These are phyloP conservation scores for Paramecium biaurelia DNA, from an alignment of 73 alveolate genomes.

Conservation along the genomic window DNA sequence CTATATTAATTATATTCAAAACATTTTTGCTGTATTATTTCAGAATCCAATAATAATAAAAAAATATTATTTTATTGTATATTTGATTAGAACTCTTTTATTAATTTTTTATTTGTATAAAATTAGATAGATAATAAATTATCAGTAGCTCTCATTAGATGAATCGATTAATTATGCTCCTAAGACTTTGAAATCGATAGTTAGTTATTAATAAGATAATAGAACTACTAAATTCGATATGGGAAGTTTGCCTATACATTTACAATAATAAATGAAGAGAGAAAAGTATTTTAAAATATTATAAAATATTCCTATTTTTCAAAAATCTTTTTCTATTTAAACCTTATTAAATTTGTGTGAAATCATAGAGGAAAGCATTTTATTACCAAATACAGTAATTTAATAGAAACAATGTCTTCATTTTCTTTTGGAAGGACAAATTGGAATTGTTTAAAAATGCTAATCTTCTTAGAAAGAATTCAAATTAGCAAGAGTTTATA, in stretches of 20 bases:
- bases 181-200: background rate
- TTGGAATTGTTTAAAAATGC: background rate
- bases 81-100: background rate
- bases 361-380: background rate
- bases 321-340: background rate
- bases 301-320: background rate
- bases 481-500: background rate
- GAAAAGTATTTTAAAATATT: background rate
- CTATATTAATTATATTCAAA: background rate
- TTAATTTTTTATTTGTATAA: background rate
- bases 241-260: background rate
- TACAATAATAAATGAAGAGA: background rate
- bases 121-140: background rate
- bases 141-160: background rate
- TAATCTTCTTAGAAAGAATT: background rate
- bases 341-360: background rate
- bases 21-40: background rate
- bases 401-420: background rate
- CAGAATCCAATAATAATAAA: background rate
- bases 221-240: background rate
- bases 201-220: background rate
- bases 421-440: background rate
- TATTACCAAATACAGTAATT: background rate
- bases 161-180: background rate
- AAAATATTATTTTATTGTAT: background rate